Evolutionary conservation across 306 rosid genomes (phyloP), one percentile per base, ranked within the genome.

Genomic region (Malus asiatica): DNA sequence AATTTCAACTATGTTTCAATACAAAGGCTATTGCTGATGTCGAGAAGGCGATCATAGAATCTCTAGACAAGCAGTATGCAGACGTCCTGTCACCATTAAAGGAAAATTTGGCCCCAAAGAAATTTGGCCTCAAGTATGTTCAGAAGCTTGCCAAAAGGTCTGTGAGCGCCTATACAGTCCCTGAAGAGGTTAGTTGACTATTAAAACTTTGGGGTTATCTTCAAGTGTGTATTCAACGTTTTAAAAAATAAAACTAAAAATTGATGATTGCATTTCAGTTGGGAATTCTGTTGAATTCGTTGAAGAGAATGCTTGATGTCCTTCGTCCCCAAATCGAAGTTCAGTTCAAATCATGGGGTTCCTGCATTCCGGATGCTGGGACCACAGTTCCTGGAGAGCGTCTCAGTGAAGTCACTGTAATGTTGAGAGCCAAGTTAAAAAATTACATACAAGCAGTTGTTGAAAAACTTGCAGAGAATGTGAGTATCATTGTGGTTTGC

Each of bases 361-460:
- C 92, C 51, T 92, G 93, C 87, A 85, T 96, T 83, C 99, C 96
- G 53, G 88, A 87, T 78, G 91, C 88, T 75, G 96, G 98, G 85
- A 91, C 81, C 68, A 77, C 88, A 46, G 84, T 86, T 76, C 98
- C 99, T 63, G 99, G 98, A 71, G 99, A 96, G 82, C 88, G 93
- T 78, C 98, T 96, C 60, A 96, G 98, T 68, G 99, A 96, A 86
- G 99, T 96, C 64, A 89, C 99, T 4, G 99, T 96, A 78, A 96
- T 96, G 98, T 84, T 93, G 75, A 90, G 99, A 78, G 91, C 99
- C 3, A 96, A 96, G 84, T 96, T 96, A 73, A 87, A 97, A 87
- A 93, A 88, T 77, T 89, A 93, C 79, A 22, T 96, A 42, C 99
- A 92, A 78, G 97, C 96, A 59, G 88, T 89, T 10, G 97, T 93